Evolutionary conservation across 495 filamentous ascomycete genomes (phyloP).

Genomic region (Hyaloscypha finlandica): DNA sequence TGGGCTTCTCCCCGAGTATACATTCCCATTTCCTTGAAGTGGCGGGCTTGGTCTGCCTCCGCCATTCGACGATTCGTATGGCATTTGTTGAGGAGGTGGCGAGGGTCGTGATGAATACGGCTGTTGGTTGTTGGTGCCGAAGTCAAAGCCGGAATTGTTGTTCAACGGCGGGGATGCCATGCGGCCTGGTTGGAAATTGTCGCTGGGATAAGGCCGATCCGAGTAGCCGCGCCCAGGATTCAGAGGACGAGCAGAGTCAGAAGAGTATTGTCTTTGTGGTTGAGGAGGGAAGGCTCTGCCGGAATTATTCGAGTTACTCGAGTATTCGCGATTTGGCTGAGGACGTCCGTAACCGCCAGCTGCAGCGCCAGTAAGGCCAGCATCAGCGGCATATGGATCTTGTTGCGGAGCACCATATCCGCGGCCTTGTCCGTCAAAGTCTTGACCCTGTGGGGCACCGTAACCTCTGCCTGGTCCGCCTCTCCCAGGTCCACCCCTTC

Average conservation of each 20-base stretch:
- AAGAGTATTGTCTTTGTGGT: constrained; percentile 25
- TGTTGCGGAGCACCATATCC: not conserved
- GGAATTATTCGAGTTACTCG: constrained; percentile 9
- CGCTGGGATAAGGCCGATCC: constrained; percentile 15
- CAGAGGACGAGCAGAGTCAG: constrained; percentile 20
- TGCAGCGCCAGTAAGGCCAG: constrained; percentile 20
- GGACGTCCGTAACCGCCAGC: constrained; percentile 25
- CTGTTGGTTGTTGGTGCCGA: constrained; percentile 20
- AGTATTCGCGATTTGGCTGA: constrained; percentile 23
- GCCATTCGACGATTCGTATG: constrained; percentile 5
- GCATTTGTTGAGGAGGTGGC: constrained; percentile 23
- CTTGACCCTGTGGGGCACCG: not conserved
- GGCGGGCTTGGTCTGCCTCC: constrained; percentile 14
- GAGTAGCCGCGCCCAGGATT: constrained; percentile 28
- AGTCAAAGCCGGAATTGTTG: constrained; percentile 33
- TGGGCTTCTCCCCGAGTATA: constrained; percentile 25
- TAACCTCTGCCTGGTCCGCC: constrained; percentile 21
- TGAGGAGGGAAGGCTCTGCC: constrained; percentile 21
- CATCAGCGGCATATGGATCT: constrained; percentile 16
- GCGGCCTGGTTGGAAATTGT: constrained; percentile 19
- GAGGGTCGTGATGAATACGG: constrained; percentile 13
- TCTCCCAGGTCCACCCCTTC: not conserved
- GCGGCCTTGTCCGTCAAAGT: not conserved
- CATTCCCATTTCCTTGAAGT: not conserved
- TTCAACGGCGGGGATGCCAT: constrained; percentile 24